These are phyloP conservation scores for Sophora flavescens DNA, from an alignment of 306 rosid genomes.

Conservation along the genomic window DNA sequence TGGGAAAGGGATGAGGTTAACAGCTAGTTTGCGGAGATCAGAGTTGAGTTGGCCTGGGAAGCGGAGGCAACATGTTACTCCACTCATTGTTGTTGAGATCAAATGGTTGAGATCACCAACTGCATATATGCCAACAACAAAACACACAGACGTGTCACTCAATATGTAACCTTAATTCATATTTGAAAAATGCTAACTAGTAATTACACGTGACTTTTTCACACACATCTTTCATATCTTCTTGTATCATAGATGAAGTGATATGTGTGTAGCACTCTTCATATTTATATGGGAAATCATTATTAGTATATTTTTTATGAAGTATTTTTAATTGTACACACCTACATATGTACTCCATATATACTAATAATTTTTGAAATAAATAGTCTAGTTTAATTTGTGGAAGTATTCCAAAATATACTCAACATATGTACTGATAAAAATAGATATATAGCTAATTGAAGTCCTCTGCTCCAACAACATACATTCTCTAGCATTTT, in stretches of 20 bases:
- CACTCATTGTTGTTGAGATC: slow-evolving; percentile 96
- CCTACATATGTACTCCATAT: too few species aligned
- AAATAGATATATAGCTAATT: not conserved
- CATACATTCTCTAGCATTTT: not conserved
- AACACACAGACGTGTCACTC: not conserved
- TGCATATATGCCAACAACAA: slow-evolving; percentile 32
- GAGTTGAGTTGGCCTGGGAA: slow-evolving; percentile 95
- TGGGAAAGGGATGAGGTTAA: slow-evolving; percentile 49
- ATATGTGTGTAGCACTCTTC: too few species aligned
- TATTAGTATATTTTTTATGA: too few species aligned
- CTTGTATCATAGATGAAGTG: too few species aligned
- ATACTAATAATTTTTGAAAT: too few species aligned
- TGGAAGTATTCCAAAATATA: not conserved
- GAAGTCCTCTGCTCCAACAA: not conserved
- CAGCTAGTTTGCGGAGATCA: slow-evolving; percentile 79
- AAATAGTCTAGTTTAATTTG: not conserved
- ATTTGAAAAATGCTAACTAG: too few species aligned
- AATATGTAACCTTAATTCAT: not conserved
- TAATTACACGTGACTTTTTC: too few species aligned
- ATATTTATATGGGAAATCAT: too few species aligned
- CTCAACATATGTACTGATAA: not conserved
- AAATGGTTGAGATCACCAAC: slow-evolving; percentile 95
- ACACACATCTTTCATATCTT: too few species aligned
- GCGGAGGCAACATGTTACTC: slow-evolving; percentile 91
- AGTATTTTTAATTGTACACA: too few species aligned